Conservation (phyloP, 805 yeast species). For the Debaryomyces prosopidis region DNA sequence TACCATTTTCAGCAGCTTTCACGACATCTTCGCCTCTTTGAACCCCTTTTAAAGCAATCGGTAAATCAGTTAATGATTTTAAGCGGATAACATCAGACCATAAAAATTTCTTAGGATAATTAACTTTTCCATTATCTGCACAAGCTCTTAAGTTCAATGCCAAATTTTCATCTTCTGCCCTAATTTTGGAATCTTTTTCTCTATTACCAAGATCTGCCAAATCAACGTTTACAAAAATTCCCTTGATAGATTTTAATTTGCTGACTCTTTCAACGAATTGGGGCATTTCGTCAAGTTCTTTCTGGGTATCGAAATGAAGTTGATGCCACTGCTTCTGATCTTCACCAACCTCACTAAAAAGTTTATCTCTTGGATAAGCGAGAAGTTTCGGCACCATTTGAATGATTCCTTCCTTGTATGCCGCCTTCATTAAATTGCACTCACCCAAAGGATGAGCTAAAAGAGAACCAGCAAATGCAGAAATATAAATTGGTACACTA, state of each 20-base stretch:
- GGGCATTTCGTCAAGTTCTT: conserved; percentile 24
- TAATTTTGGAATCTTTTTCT: conserved; percentile 44
- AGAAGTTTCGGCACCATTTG: conserved; percentile 33
- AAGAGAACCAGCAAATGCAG: conserved; percentile 44
- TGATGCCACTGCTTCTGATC: conserved; percentile 35
- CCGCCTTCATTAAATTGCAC: conserved; percentile 25
- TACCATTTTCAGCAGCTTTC: conserved; percentile 68
- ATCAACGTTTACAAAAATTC: conserved; percentile 51
- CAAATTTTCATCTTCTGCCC: conserved; percentile 18
- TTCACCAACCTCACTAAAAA: conserved; percentile 20
- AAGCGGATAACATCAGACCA: conserved; percentile 69
- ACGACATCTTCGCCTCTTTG: conserved; percentile 80
- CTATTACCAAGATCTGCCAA: conserved; percentile 52
- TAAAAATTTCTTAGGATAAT: conserved; percentile 32
- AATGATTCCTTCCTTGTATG: conserved; percentile 27
- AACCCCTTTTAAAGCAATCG: conserved; percentile 72
- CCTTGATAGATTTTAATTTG: conserved; percentile 35
- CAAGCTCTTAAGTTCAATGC: conserved; percentile 5
- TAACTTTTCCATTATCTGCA: conserved; percentile 4
- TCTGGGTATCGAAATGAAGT: conserved; percentile 26
- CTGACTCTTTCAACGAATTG: conserved; percentile 27
- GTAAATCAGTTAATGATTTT: conserved; percentile 56
- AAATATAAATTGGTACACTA: conserved; percentile 42
- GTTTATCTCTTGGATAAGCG: conserved; percentile 24
- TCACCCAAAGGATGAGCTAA: conserved; percentile 43